A percentile compares a stretch with the other conserved stretches of the same genome.
phyloP scores from a whole-genome alignment of 352 stramenopile species.

The Globisporangium mamillatum region DNA sequence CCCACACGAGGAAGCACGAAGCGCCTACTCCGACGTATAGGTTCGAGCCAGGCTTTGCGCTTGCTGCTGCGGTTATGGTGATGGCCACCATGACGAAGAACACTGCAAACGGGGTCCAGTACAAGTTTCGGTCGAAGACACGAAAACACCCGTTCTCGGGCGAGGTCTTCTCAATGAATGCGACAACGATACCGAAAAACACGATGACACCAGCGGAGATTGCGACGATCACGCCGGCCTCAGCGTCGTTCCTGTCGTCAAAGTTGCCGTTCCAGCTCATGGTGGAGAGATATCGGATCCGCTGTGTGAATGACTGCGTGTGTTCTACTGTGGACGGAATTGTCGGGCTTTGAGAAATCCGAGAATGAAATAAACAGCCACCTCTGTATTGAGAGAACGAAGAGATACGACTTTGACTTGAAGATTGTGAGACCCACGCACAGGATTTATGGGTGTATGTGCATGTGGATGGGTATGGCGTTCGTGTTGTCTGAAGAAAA shows the following conservation, averaged over 20 bases:
- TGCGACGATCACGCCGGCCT: neutral
- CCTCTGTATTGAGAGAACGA: neutral
- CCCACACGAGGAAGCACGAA: neutral
- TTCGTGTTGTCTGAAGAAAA: neutral
- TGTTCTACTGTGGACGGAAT: neutral
- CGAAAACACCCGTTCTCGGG: neutral
- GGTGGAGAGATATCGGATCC: neutral
- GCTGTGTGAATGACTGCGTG: neutral
- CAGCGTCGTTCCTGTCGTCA: neutral
- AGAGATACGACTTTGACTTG: neutral
- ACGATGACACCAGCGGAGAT: neutral
- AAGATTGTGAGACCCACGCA: neutral
- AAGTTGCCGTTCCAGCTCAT: neutral
- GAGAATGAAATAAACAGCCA: neutral
- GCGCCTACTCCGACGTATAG: neutral
- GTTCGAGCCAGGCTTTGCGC: neutral
- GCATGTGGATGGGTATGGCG: neutral
- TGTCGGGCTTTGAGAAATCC: neutral
- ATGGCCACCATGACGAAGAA: neutral
- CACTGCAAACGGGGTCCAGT: neutral
- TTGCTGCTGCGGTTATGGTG: neutral
- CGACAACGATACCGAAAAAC: neutral
- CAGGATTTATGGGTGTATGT: neutral
- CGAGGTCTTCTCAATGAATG: neutral
- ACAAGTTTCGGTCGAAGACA: neutral